These are phyloP conservation scores for Saraca asoca DNA, from an alignment of 331 rosid species.

Conservation along the genomic window DNA sequence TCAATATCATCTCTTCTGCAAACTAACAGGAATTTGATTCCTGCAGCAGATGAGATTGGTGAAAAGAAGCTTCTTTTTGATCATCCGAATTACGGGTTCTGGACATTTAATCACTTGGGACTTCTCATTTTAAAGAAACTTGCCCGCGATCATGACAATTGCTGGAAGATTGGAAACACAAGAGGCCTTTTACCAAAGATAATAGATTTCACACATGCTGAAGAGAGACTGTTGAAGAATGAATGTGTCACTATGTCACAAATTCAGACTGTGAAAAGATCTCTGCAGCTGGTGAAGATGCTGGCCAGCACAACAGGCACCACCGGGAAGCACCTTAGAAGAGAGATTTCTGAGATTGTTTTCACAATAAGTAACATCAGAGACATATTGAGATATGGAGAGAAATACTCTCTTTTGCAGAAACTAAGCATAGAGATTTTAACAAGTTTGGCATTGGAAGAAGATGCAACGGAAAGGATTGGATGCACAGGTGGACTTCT, in stretches of 20 bases:
- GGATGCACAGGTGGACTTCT: conserved; percentile 89
- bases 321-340: conserved; percentile 68
- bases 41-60: conserved; percentile 75
- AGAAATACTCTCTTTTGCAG: conserved; percentile 63
- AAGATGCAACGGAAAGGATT: conserved; percentile 76
- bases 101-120: conserved; percentile 85
- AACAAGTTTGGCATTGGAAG: conserved; percentile 73
- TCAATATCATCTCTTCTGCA: conserved; percentile 86
- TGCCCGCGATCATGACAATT: conserved; percentile 78
- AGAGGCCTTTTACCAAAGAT: conserved; percentile 88
- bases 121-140: conserved; percentile 81
- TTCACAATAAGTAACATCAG: conserved; percentile 84
- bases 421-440: conserved; percentile 78
- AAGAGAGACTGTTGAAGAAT: conserved; percentile 63
- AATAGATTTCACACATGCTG: conserved; percentile 72
- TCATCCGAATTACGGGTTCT: conserved; percentile 57
- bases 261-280: conserved; percentile 66
- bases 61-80: conserved; percentile 62
- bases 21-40: conserved; percentile 48
- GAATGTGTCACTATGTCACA: conserved; percentile 52
- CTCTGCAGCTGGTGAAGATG: conserved; percentile 88
- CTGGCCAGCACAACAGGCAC: conserved; percentile 77
- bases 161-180: conserved; percentile 92
- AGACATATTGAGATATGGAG: conserved; percentile 73
- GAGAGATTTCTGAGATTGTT: conserved; percentile 83